Conservation (phyloP, 1,284 basidiomycete species). For the Irpex sp. region DNA sequence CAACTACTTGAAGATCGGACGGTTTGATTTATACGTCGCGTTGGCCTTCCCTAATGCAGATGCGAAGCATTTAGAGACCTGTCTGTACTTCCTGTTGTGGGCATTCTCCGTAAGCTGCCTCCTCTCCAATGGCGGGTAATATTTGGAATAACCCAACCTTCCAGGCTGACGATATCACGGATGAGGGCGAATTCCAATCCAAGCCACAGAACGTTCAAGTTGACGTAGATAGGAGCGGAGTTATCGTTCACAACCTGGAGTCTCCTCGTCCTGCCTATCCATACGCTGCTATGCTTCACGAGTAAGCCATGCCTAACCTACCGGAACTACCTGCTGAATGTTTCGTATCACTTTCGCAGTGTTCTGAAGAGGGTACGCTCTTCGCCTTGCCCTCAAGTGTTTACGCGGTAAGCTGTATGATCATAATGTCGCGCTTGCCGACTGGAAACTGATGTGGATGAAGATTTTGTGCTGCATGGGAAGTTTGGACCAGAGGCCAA, state of each 20-base stretch:
- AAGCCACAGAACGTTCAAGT: background rate
- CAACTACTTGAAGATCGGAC: background rate
- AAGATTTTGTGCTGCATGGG: background rate
- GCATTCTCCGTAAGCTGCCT: background rate
- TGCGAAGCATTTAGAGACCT: background rate
- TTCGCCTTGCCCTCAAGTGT: background rate
- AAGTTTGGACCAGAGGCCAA: slow-evolving; percentile 34
- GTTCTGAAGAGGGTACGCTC: background rate
- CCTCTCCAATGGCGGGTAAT: too few species aligned
- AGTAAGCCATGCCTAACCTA: background rate
- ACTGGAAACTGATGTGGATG: background rate
- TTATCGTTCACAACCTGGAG: background rate
- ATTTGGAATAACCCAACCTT: background rate
- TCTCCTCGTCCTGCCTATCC: background rate
- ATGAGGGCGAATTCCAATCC: background rate
- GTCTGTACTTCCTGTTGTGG: background rate
- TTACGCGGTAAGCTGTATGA: background rate
- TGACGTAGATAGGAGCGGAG: background rate
- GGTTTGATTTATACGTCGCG: background rate
- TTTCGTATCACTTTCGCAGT: background rate
- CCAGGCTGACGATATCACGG: background rate
- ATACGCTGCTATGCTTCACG: background rate
- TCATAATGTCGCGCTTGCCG: background rate
- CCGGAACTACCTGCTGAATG: background rate
- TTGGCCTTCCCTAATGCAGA: background rate